Evolutionary conservation across 306 rosid genomes (phyloP), one percentile per base, ranked within the genome.

Genomic region (Dalbergia cochinchinensis): DNA sequence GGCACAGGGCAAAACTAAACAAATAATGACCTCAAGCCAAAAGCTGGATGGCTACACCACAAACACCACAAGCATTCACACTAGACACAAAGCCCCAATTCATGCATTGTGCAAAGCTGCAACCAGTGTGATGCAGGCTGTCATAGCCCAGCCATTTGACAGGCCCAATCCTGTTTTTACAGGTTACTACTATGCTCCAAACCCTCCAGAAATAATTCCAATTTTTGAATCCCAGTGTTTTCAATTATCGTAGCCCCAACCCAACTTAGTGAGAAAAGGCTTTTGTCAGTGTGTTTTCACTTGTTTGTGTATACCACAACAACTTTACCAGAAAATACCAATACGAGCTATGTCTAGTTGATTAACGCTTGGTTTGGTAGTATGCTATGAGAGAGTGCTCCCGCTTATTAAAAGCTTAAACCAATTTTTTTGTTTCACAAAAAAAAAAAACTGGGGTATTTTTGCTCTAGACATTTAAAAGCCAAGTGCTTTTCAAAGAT

Each of bases 1-100:
- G 48, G 33, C 15, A 73, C 42, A 11, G 19, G 18, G 26, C 22
- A 62, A 71, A 74, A 51, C 65, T 58, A 64, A 80, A 67, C 50
- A 22, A 35, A 60, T 50, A 70, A 71, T 73, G 62, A 37, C 71
- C 47, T 57, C 71, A 78, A 39, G 62, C 62, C 31, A 42, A 75
- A 69, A 73, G 35, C 37, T 1, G 62, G 7, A 5, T 1, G n/a
- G 57, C 57, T 50, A 50, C 57, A 14, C 35, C 53, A 53, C 69
- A 69, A 11, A 50, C 57, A 14, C 35, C 53, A 53, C 69, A 69
- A 11, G 31, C 48, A 13, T 76, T 71, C 70, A 72, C 61, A 48
- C 18, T 45, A 78, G 57, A n/a, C 11, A 71, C 74, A 65, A 50
- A 65, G 37, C 45, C 53, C 4, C 4, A 7, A 11, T 45, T 76